Percentiles rank a stretch among this genome's conserved stretches.
These are phyloP conservation scores for Fusarium cicatricum DNA, from an alignment of 2,329 filamentous ascomycete genomes.

Conservation along the genomic window DNA sequence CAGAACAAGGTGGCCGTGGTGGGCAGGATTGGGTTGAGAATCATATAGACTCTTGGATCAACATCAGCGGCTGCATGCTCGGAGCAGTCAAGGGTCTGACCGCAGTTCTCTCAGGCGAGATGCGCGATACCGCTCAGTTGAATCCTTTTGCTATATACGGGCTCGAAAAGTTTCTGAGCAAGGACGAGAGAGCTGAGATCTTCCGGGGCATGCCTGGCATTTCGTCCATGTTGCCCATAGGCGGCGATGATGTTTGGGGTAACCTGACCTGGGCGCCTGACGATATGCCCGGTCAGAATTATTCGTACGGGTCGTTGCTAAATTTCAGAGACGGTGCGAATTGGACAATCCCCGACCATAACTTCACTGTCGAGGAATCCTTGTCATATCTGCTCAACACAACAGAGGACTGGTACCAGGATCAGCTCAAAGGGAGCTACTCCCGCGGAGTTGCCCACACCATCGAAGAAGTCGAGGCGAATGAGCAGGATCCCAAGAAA, in stretches of 20 bases:
- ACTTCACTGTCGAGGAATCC: constrained; percentile 82
- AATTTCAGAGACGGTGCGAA: constrained; percentile 79
- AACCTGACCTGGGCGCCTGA: constrained; percentile 88
- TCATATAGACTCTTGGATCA: constrained; percentile 95
- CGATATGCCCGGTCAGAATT: constrained; percentile 75
- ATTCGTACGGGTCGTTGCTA: constrained; percentile 81
- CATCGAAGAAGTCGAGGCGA: constrained; percentile 78
- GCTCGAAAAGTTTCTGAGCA: constrained; percentile 92
- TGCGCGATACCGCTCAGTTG: constrained; percentile 97
- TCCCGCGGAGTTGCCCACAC: constrained; percentile 90
- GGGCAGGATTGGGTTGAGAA: constrained; percentile 90
- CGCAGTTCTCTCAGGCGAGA: constrained; percentile 92
- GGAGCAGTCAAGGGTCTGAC: constrained; percentile 91
- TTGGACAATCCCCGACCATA: constrained; percentile 69
- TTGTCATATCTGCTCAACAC: constrained; percentile 80
- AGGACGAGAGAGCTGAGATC: constrained; percentile 88
- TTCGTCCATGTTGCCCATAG: constrained; percentile 94
- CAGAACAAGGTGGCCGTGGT: constrained; percentile 78
- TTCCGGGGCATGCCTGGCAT: constrained; percentile 98
- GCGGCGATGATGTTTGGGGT: constrained; percentile 95
- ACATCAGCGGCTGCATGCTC: constrained; percentile 97
- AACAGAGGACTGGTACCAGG: constrained; percentile 85
- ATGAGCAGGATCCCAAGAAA: constrained; percentile 78
- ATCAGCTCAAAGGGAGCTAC: constrained; percentile 77
- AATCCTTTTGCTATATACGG: constrained; percentile 97